These are phyloP conservation scores for Panicum hallii DNA, from an alignment of 202 grass and related monocot species.

Conservation along the genomic window DNA sequence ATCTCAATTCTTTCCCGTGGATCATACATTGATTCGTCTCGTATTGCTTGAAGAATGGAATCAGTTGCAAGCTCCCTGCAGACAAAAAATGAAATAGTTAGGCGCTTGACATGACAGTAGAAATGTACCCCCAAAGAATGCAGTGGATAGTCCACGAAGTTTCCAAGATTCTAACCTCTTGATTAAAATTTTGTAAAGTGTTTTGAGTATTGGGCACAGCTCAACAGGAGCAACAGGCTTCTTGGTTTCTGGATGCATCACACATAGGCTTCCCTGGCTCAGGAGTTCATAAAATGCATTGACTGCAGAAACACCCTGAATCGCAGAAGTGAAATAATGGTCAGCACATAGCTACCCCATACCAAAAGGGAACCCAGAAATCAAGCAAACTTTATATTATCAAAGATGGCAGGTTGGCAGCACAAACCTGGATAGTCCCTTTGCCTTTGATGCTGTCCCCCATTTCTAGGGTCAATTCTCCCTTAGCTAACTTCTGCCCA, in stretches of 20 bases:
- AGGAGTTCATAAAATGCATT: conserved; percentile 95
- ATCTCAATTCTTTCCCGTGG: conserved; percentile 84
- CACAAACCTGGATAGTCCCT: conserved; percentile 88
- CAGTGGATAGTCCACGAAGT: conserved; percentile 1
- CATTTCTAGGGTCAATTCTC: conserved; percentile 85
- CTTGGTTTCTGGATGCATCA: conserved; percentile 81
- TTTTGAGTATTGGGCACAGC: conserved; percentile 93
- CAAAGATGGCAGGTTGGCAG: background rate
- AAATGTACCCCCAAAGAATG: background rate
- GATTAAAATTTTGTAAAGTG: conserved; percentile 87
- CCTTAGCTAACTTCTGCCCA: conserved; percentile 83
- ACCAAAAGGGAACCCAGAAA: background rate
- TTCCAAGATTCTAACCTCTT: conserved; percentile 63
- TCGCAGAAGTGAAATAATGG: background rate
- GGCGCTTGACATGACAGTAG: background rate
- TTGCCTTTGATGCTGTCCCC: conserved; percentile 97
- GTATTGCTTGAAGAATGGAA: conserved; percentile 85
- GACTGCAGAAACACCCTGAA: conserved; percentile 89
- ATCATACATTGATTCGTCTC: conserved; percentile 95
- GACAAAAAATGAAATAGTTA: background rate
- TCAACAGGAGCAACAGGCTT: conserved; percentile 87
- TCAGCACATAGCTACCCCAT: conserved; percentile 15
- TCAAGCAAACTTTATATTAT: background rate
- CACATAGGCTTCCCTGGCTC: conserved; percentile 82
- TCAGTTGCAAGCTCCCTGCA: conserved; percentile 68